Percentiles rank a stretch among this genome's conserved stretches.
Evolutionary conservation across 2,329 filamentous ascomycete species (phyloP).

Genomic region (Periconia digitata): DNA sequence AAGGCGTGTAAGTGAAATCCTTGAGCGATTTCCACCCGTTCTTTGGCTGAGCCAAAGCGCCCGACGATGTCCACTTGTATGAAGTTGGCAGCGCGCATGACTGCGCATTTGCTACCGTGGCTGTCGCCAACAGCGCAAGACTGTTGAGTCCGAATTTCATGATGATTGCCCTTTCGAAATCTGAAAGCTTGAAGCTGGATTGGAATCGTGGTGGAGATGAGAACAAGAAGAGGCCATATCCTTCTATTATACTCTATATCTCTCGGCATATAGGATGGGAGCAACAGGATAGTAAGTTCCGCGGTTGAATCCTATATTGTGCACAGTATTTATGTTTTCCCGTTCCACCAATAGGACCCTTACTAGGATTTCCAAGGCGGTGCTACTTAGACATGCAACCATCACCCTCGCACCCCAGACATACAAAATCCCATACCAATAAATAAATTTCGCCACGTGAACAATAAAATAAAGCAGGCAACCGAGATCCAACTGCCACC

Average conservation of each 20-base stretch:
- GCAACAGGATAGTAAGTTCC: not conserved
- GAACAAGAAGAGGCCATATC: not conserved
- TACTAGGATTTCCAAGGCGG: not conserved
- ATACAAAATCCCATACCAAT: not conserved
- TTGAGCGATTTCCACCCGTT: slow-evolving; percentile 61
- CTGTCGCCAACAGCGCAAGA: not conserved
- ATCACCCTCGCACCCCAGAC: not conserved
- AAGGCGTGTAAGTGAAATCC: slow-evolving; percentile 60
- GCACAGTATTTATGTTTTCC: not conserved
- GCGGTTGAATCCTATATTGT: not conserved
- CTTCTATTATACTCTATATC: not conserved
- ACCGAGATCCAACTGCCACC: not conserved
- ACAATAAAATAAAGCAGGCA: not conserved
- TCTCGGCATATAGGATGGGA: not conserved
- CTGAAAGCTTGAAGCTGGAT: not conserved
- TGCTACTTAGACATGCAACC: too few relatives aligned
- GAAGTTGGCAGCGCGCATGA: slow-evolving; percentile 59
- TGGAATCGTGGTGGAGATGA: not conserved
- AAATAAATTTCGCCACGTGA: not conserved
- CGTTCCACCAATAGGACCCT: not conserved
- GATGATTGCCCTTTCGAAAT: not conserved
- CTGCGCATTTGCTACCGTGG: slow-evolving; percentile 11
- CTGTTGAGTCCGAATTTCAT: slow-evolving; percentile 3
- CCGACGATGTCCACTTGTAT: slow-evolving; percentile 59
- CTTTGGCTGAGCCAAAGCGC: slow-evolving; percentile 54